Percentiles rank a stretch among this genome's conserved stretches.
phyloP scores from a whole-genome alignment of 2,329 filamentous ascomycete genomes.

The Stachybotrys chlorohalonatus region DNA sequence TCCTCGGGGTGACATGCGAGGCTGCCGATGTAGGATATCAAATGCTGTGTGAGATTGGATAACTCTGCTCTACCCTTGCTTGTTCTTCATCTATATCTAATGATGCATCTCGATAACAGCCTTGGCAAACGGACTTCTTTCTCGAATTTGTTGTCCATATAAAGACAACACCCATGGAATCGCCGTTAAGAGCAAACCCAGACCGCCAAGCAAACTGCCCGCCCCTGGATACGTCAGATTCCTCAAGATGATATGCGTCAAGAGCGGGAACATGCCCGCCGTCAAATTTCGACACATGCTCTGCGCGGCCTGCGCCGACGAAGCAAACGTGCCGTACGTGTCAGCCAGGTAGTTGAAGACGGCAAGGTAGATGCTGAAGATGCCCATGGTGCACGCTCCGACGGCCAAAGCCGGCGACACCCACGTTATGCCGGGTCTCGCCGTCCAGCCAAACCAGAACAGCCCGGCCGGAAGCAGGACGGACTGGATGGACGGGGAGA shows the following conservation, averaged over 20 bases:
- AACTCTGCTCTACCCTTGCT: no score
- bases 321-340: conserved; percentile 57
- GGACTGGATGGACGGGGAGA: conserved; percentile 54
- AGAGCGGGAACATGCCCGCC: conserved; percentile 54
- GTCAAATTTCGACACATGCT: conserved; percentile 58
- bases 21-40: no score
- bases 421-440: conserved; percentile 44
- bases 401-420: conserved; percentile 55
- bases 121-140: conserved; percentile 51
- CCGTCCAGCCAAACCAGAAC: conserved; percentile 64
- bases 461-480: conserved; percentile 54
- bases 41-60: no score
- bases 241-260: conserved; percentile 52
- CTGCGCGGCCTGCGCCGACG: conserved; percentile 57
- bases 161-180: conserved; percentile 61
- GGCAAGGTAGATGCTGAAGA: conserved; percentile 59
- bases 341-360: conserved; percentile 64
- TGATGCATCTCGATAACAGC: background rate
- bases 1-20: background rate
- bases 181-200: conserved; percentile 47
- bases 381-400: conserved; percentile 54
- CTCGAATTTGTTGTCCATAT: conserved; percentile 53
- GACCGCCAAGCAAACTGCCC: conserved; percentile 54
- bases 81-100: background rate
- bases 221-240: conserved; percentile 50